phyloP scores from a whole-genome alignment of 495 filamentous ascomycete genomes.

The Trichoderma parareesei region DNA sequence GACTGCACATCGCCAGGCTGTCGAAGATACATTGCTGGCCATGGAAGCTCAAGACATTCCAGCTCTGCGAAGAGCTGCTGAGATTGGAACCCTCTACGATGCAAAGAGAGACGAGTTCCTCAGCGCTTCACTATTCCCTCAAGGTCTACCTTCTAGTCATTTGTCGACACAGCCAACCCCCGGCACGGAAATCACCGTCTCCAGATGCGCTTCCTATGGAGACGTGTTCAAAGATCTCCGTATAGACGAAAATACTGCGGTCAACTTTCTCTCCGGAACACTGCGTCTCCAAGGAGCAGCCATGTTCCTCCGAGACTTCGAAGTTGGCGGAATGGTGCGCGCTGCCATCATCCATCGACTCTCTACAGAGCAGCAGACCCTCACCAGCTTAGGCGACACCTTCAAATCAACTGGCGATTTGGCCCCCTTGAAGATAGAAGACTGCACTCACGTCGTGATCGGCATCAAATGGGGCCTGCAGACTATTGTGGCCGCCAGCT shows the following conservation, averaged over 20 bases:
- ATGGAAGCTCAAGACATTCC: neutral
- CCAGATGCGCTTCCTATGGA: neutral
- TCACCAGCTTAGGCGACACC: neutral
- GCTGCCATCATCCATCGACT: neutral
- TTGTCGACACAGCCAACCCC: neutral
- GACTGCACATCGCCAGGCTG: too few relatives aligned
- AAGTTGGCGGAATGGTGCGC: neutral
- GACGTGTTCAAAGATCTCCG: neutral
- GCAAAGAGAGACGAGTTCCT: neutral
- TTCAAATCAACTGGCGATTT: neutral
- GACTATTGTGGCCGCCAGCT: conserved; percentile 14
- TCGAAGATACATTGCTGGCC: too few relatives aligned
- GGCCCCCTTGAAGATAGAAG: neutral
- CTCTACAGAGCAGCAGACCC: neutral
- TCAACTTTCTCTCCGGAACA: neutral
- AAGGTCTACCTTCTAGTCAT: neutral
- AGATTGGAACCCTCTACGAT: neutral
- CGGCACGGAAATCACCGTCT: neutral
- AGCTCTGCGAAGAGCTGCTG: neutral
- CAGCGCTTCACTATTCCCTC: neutral
- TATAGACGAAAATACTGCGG: neutral
- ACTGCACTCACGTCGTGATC: conserved; percentile 21
- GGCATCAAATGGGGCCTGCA: conserved; percentile 21
- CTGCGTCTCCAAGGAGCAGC: neutral
- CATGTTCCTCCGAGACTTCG: neutral